Percentiles rank a stretch among this genome's conserved stretches.
Conservation (phyloP, 768 basidiomycete species). For the Termitomyces sp. region DNA sequence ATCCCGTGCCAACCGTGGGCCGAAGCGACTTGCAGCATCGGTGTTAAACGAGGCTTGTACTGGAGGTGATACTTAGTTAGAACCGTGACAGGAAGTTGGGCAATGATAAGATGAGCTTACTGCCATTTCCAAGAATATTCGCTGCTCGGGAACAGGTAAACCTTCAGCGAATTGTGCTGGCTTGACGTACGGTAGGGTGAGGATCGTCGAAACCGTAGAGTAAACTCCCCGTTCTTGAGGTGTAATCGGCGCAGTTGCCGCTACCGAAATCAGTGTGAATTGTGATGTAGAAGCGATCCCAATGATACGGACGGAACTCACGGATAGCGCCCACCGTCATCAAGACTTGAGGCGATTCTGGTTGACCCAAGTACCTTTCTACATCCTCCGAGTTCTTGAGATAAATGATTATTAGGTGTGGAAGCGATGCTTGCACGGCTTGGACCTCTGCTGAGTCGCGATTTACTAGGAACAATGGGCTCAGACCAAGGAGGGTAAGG, state of each 20-base stretch:
- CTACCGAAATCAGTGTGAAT: background rate
- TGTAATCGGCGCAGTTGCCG: constrained; percentile 25
- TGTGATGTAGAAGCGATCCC: too few relatives aligned
- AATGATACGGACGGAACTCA: constrained; percentile 8
- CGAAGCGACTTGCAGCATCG: constrained; percentile 28
- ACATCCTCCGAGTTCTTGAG: constrained; percentile 26
- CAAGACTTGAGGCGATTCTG: constrained; percentile 20
- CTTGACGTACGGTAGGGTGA: constrained; percentile 26
- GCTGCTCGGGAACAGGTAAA: constrained; percentile 24
- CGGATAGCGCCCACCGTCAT: constrained; percentile 35
- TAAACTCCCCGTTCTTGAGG: constrained; percentile 29
- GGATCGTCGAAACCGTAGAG: constrained; percentile 25
- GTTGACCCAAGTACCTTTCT: constrained; percentile 22
- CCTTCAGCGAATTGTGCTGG: constrained; percentile 9
- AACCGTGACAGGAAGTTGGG: background rate
- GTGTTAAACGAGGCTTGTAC: constrained; percentile 30
- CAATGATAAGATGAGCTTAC: constrained; percentile 1
- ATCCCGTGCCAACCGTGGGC: constrained; percentile 32
- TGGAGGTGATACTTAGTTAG: background rate
- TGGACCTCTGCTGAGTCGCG: constrained; percentile 28
- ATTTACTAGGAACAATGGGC: constrained; percentile 37
- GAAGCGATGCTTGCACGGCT: constrained; percentile 22
- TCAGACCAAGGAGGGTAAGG: constrained; percentile 52
- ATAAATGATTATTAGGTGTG: constrained; percentile 26
- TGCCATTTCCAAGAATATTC: constrained; percentile 34